Evolutionary conservation across 2,329 filamentous ascomycete genomes (phyloP).

Genomic region (Pseudogymnoascus sp.): DNA sequence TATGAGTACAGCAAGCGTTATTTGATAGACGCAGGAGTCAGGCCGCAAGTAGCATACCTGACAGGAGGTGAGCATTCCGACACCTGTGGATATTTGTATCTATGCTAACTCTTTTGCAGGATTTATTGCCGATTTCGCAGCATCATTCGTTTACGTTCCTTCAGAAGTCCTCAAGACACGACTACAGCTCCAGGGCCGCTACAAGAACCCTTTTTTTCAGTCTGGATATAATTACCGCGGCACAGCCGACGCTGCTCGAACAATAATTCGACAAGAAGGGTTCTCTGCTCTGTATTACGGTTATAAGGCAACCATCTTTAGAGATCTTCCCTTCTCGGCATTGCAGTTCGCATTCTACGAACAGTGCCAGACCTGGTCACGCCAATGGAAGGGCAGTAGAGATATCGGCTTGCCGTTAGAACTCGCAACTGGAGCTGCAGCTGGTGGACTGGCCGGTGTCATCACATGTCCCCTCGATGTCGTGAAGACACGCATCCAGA

Average conservation of each 20-base stretch:
- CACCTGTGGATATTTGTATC: neutral
- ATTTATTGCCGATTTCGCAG: slow-evolving; percentile 87
- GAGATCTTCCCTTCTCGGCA: slow-evolving; percentile 91
- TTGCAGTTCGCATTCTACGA: slow-evolving; percentile 98
- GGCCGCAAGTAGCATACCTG: slow-evolving; percentile 78
- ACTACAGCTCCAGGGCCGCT: slow-evolving; percentile 85
- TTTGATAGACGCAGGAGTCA: slow-evolving; percentile 77
- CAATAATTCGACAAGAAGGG: slow-evolving; percentile 78
- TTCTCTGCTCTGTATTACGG: slow-evolving; percentile 83
- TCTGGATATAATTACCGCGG: slow-evolving; percentile 95
- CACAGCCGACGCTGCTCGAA: slow-evolving; percentile 75
- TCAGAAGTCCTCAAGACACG: slow-evolving; percentile 98
- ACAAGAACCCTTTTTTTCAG: slow-evolving; percentile 89
- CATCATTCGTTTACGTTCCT: slow-evolving; percentile 89
- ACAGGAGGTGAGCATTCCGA: slow-evolving; percentile 57
- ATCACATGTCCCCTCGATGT: slow-evolving; percentile 95
- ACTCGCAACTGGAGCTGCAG: slow-evolving; percentile 79
- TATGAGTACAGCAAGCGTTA: slow-evolving; percentile 93
- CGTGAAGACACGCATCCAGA: slow-evolving; percentile 94
- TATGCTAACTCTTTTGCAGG: slow-evolving; percentile 41
- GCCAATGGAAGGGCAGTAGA: slow-evolving; percentile 66
- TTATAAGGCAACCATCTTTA: slow-evolving; percentile 92
- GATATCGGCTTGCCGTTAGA: slow-evolving; percentile 84
- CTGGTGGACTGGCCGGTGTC: slow-evolving; percentile 86
- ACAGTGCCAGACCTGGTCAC: slow-evolving; percentile 78